phyloP scores from a whole-genome alignment of 2,329 filamentous ascomycete species.

The Nemania sp. region DNA sequence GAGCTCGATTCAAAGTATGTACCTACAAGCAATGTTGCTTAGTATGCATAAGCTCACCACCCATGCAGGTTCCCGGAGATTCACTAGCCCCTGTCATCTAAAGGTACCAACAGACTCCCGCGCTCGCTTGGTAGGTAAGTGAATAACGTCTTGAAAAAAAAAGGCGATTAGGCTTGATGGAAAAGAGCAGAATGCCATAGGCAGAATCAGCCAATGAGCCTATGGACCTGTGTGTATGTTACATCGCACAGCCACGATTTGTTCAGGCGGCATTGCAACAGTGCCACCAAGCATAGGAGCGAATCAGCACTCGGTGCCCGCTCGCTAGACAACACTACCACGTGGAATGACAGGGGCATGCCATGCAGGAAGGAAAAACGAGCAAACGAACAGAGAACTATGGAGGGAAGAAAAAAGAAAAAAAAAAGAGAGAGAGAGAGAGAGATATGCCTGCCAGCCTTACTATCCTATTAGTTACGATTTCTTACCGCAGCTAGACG shows the following conservation, averaged over 20 bases:
- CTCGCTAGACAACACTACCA: constrained; percentile 12
- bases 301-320: constrained; percentile 1
- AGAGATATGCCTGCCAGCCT: constrained; percentile 10
- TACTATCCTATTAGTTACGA: constrained; percentile 14
- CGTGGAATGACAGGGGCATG: constrained; percentile 24
- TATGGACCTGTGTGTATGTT: constrained; percentile 4
- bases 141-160: background rate
- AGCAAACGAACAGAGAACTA: no score
- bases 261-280: constrained; percentile 1
- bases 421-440: background rate
- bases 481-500: constrained; percentile 2
- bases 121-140: background rate
- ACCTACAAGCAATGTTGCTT: no score
- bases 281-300: constrained; percentile 2
- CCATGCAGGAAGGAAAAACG: no score
- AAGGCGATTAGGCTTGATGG: constrained; percentile 7
- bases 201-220: background rate
- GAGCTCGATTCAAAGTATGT: background rate
- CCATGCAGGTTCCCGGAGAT: constrained; percentile 19
- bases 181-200: constrained; percentile 27
- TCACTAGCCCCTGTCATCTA: constrained; percentile 11
- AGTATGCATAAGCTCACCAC: constrained; percentile 14
- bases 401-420: no score
- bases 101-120: background rate
- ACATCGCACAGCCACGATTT: constrained; percentile 35